Evolutionary conservation across 2,329 filamentous ascomycete species (phyloP), one percentile per base, ranked within the genome.

Genomic region (Botrytis sinoallii): DNA sequence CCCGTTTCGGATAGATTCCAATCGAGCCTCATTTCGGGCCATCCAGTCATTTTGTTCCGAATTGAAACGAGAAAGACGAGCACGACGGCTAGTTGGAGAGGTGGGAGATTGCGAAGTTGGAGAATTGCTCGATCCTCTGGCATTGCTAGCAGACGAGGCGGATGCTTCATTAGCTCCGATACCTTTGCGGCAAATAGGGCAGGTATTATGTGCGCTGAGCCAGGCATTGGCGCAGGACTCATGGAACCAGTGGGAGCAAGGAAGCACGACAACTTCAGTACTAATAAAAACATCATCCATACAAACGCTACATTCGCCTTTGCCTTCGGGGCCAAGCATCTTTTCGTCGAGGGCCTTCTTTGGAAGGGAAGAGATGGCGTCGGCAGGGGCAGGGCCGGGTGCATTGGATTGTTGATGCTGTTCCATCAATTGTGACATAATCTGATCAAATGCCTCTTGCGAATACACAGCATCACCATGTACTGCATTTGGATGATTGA

Each of bases 211-310:
- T 82, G 97, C 93, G 78, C 88, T 89, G 70, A 98, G 84, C 95
- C 95, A 98, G 68, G 92, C 86, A 38, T 90, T 87, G 48, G 96
- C 92, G 79, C 95, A 98, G 40, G 88, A 85, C 74, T 91, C 91
- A 80, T 98, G 95, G 81, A 97, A 98, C 93, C 94, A 97, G 80
- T 99, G 96, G 74, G 90, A 92, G 83, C 96, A 99, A 0, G 94
- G 94, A 69, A 99, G 83, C 64, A 91, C 87, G 0, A 92, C 88
- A 8, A 95, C 93, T 80, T 93, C 90, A 44, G 93, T 90, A 18
- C 90, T 92, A 52, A 92, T 80, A 40, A 89, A 86, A 75, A 97
- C 91, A 42, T 93, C 89, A 72, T 98, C 94, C 85, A 98, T 97
- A 83, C 96, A 99, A 74, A 99, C 97, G 52, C 93, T 95, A 82